These are phyloP conservation scores for Paramecium tetraurelia DNA, from an alignment of 73 alveolate genomes.

Conservation along the genomic window DNA sequence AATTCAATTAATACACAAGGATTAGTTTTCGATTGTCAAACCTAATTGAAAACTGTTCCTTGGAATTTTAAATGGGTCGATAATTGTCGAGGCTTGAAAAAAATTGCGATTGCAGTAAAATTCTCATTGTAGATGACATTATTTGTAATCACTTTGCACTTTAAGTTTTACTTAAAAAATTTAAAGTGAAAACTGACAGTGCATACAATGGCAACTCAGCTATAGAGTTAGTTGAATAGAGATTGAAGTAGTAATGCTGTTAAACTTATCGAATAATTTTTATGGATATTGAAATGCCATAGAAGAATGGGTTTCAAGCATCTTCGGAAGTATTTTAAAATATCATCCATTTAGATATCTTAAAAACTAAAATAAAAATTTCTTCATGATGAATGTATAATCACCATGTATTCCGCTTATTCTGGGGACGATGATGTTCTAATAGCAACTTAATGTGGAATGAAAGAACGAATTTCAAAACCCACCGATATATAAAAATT, in stretches of 20 bases:
- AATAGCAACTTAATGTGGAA: conserved; percentile 3
- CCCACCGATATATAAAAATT: background rate
- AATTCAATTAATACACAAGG: background rate
- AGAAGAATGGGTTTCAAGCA: conserved; percentile 34
- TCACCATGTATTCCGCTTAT: conserved; percentile 13
- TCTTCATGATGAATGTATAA: background rate
- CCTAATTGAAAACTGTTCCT: background rate
- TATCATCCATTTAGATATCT: background rate
- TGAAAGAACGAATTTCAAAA: conserved; percentile 11
- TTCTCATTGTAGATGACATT: conserved; percentile 4
- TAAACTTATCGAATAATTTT: background rate
- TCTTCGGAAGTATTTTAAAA: background rate
- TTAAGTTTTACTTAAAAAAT: background rate
- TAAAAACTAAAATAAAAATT: background rate
- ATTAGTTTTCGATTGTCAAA: background rate
- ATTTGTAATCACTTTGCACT: conserved; percentile 27
- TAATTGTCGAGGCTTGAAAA: background rate
- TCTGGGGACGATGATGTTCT: conserved; percentile 35
- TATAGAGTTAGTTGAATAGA: background rate
- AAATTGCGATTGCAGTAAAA: background rate
- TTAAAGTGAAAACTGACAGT: background rate
- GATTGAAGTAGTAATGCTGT: background rate
- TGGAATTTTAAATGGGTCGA: background rate
- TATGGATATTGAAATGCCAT: conserved; percentile 51
- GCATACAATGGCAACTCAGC: conserved; percentile 34